These are phyloP conservation scores for Schwanniomyces yamadae DNA, from an alignment of 805 yeast genomes.

Conservation along the genomic window DNA sequence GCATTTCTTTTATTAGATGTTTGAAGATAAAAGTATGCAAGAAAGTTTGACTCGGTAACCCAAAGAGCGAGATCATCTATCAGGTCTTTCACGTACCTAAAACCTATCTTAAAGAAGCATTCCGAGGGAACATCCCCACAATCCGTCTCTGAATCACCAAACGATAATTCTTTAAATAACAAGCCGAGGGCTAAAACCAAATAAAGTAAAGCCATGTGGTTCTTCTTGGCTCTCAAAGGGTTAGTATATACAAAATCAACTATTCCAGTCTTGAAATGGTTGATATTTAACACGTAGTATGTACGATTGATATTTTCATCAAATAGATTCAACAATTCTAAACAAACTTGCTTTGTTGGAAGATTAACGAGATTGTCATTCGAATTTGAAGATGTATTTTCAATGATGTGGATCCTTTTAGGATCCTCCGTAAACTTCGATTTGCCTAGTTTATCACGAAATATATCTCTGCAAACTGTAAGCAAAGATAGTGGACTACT, in stretches of 20 bases:
- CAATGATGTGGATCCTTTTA: conserved; percentile 34
- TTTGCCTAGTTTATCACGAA: conserved; percentile 27
- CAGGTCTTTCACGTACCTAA: conserved; percentile 26
- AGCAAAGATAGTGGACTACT: conserved; percentile 41
- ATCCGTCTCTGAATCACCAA: conserved; percentile 21
- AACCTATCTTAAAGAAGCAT: conserved; percentile 35
- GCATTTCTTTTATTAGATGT: conserved; percentile 37
- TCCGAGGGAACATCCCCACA: conserved; percentile 23
- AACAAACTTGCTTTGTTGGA: conserved; percentile 2
- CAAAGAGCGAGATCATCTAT: conserved; percentile 41
- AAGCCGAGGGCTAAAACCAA: conserved; percentile 43
- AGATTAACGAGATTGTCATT: conserved; percentile 8
- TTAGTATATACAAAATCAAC: conserved; percentile 29
- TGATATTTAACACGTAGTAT: conserved; percentile 38
- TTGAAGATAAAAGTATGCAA: conserved; percentile 41
- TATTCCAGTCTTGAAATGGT: conserved; percentile 24
- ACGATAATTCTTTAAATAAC: conserved; percentile 29
- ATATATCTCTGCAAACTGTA: conserved; percentile 39
- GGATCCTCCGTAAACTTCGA: conserved; percentile 38
- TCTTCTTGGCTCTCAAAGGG: conserved; percentile 23
- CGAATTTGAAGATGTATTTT: conserved; percentile 25
- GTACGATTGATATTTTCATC: conserved; percentile 39
- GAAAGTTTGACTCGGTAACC: conserved; percentile 40
- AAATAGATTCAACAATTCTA: conserved; percentile 21
- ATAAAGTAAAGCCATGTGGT: conserved; percentile 32